Evolutionary conservation across 2,329 filamentous ascomycete genomes (phyloP).

Genomic region (Cercospora sp.): DNA sequence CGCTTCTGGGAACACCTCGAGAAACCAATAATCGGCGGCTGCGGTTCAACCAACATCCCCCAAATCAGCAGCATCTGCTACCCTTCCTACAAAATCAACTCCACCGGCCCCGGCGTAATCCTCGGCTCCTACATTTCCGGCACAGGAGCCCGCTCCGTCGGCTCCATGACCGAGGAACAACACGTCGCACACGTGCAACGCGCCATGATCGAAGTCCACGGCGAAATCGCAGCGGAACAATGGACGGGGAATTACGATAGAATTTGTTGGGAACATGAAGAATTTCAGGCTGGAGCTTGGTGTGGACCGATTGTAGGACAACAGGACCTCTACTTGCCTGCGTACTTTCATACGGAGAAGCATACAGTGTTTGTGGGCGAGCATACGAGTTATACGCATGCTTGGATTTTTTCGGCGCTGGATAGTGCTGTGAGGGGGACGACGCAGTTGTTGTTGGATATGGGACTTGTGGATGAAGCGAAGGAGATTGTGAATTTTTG

Average conservation of each 20-base stretch:
- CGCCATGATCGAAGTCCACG: constrained; percentile 69
- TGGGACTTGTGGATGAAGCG: constrained; percentile 69
- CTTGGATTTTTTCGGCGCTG: constrained; percentile 67
- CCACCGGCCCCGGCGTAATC: constrained; percentile 62
- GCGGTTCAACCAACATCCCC: constrained; percentile 61
- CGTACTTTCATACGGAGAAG: constrained; percentile 70
- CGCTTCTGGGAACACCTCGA: constrained; percentile 61
- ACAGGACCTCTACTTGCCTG: constrained; percentile 68
- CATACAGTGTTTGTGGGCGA: constrained; percentile 66
- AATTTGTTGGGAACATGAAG: constrained; percentile 65
- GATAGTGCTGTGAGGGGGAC: constrained; percentile 68
- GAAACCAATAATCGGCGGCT: constrained; percentile 64
- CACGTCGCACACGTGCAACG: constrained; percentile 65
- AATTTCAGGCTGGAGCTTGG: constrained; percentile 64
- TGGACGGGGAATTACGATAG: constrained; percentile 67
- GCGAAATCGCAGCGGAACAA: constrained; percentile 58
- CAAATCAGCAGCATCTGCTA: constrained; percentile 66
- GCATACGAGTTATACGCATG: constrained; percentile 71
- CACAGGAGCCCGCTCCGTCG: constrained; percentile 49
- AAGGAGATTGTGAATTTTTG: constrained; percentile 64
- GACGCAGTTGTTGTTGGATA: constrained; percentile 62
- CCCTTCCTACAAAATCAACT: constrained; percentile 66
- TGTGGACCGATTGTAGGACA: constrained; percentile 59
- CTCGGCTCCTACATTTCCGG: constrained; percentile 60
- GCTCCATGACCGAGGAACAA: constrained; percentile 56